Percentiles rank a stretch among this genome's conserved stretches.
Conservation (phyloP, 2,329 filamentous ascomycete species). For the Bipolaris bicolor region DNA sequence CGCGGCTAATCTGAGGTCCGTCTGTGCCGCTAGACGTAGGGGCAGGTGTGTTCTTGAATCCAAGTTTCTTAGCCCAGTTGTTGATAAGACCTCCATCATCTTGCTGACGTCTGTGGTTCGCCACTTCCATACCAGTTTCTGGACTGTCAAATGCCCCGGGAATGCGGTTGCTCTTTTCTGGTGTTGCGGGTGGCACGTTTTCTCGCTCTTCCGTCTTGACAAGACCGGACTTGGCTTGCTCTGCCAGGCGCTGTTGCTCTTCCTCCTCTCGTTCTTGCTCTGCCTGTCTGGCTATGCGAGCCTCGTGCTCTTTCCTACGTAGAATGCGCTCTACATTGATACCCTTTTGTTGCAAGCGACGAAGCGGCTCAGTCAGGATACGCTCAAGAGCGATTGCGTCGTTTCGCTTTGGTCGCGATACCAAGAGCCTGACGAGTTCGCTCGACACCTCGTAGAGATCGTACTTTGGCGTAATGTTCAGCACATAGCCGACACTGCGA, state of each 20-base stretch:
- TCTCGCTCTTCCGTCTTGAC: conserved; percentile 20
- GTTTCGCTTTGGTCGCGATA: conserved; percentile 83
- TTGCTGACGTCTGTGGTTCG: conserved; percentile 29
- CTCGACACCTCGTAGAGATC: conserved; percentile 94
- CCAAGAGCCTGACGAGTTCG: conserved; percentile 79
- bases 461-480: conserved; percentile 78
- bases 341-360: conserved; percentile 81
- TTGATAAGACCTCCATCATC: conserved; percentile 40
- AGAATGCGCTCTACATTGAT: conserved; percentile 98
- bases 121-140: conserved; percentile 39
- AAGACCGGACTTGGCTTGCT: conserved; percentile 37
- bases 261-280: conserved; percentile 73
- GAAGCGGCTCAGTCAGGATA: conserved; percentile 82
- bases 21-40: conserved; percentile 29
- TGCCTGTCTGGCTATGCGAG: conserved; percentile 81
- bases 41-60: conserved; percentile 39
- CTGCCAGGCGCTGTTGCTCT: conserved; percentile 55
- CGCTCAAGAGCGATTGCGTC: conserved; percentile 91
- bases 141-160: conserved; percentile 48
- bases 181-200: conserved; percentile 30
- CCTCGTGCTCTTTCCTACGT: conserved; percentile 83
- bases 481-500: conserved; percentile 67
- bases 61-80: conserved; percentile 48
- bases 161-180: conserved; percentile 41
- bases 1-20: conserved; percentile 43